phyloP scores from a whole-genome alignment of 768 basidiomycete species.

The Mycena indigotica region DNA sequence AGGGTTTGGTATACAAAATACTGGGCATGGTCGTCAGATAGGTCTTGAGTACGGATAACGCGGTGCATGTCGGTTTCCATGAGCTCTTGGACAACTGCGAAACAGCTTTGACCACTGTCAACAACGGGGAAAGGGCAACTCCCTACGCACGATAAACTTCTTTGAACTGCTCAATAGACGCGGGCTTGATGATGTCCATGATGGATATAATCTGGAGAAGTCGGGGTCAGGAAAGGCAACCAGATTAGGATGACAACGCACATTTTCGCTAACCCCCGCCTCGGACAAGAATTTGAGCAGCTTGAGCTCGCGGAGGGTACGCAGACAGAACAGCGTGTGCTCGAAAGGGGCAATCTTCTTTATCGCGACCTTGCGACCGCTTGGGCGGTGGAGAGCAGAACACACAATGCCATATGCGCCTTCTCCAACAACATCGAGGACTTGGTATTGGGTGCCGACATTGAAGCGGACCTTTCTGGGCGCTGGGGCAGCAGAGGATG shows the following conservation, averaged over 20 bases:
- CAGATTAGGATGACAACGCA: conserved; percentile 34
- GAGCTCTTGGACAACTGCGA: conserved; percentile 63
- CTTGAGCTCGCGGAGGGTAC: conserved; percentile 87
- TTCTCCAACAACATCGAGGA: conserved; percentile 85
- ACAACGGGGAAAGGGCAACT: neutral
- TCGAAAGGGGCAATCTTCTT: conserved; percentile 97
- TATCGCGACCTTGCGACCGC: conserved; percentile 91
- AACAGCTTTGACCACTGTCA: conserved; percentile 41
- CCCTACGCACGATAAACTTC: conserved; percentile 69
- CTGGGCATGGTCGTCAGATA: conserved; percentile 77
- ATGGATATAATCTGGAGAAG: conserved; percentile 76
- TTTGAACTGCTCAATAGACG: conserved; percentile 74
- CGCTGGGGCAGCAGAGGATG: neutral
- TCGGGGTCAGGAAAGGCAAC: neutral
- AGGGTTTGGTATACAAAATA: conserved; percentile 31
- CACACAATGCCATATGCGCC: conserved; percentile 96
- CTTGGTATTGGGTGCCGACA: conserved; percentile 76
- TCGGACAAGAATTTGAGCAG: conserved; percentile 83
- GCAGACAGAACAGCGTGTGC: conserved; percentile 91
- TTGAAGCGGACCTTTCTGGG: conserved; percentile 1
- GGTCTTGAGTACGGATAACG: conserved; percentile 75
- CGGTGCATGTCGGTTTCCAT: conserved; percentile 84
- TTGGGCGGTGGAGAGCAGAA: conserved; percentile 86
- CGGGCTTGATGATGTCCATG: conserved; percentile 82
- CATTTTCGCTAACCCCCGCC: conserved; percentile 88